These are phyloP conservation scores for Ophiostoma pallidulum DNA, from an alignment of 2,329 filamentous ascomycete species.

Conservation along the genomic window DNA sequence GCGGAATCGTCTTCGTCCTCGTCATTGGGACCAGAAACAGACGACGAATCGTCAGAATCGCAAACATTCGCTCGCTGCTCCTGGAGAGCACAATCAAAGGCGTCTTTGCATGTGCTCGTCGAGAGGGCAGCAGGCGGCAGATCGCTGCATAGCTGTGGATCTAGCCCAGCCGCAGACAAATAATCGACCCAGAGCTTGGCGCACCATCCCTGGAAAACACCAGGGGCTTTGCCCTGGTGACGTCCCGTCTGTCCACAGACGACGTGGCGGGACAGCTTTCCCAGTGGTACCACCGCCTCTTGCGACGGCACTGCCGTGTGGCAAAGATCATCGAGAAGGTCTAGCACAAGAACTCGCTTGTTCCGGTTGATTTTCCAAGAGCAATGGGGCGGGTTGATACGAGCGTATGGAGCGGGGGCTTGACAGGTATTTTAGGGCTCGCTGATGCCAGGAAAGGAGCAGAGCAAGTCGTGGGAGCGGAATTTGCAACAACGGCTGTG, in stretches of 20 bases:
- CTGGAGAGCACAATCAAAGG: neutral
- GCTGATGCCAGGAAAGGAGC: neutral
- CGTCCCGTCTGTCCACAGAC: neutral
- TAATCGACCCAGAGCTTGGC: neutral
- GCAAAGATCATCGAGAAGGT: neutral
- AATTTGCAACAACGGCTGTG: neutral
- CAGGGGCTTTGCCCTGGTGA: neutral
- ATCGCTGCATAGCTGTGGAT: neutral
- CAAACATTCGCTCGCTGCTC: neutral
- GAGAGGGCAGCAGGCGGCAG: neutral
- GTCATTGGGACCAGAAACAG: neutral
- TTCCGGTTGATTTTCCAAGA: neutral
- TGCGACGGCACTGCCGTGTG: neutral
- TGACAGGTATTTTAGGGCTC: neutral
- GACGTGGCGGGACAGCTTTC: neutral
- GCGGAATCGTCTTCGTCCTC: neutral
- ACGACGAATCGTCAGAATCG: neutral
- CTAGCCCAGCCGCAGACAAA: neutral
- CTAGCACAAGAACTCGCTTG: neutral
- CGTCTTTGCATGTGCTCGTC: neutral
- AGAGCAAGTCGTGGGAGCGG: neutral
- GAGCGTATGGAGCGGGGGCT: neutral
- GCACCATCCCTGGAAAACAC: neutral
- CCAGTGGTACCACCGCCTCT: neutral
- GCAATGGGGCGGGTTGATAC: neutral